These are phyloP conservation scores for Chlorella variabilis DNA, from an alignment of 163 green algal species.

Conservation along the genomic window DNA sequence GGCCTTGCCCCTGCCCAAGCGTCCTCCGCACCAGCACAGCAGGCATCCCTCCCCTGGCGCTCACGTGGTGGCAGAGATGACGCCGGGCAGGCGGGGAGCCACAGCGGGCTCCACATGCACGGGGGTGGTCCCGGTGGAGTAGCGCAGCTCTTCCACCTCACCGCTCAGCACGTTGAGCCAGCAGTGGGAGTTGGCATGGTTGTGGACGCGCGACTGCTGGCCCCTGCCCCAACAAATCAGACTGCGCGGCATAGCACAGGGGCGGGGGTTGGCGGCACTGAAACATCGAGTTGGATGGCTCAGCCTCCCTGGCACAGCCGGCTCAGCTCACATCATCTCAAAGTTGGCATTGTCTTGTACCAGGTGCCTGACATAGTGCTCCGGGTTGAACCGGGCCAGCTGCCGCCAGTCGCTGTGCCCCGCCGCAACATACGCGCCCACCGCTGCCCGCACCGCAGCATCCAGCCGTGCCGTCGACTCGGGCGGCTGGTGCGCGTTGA, in stretches of 20 bases:
- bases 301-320: neutral
- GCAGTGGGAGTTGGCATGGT: conserved; percentile 32
- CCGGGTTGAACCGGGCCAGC: conserved; percentile 41
- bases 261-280: too few species aligned
- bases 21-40: too few species aligned
- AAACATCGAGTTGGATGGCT: neutral
- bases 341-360: conserved; percentile 51
- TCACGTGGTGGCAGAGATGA: conserved; percentile 20
- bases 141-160: conserved; percentile 34
- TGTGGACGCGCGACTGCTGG: conserved; percentile 36
- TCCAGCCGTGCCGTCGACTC: conserved; percentile 16
- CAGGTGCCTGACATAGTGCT: conserved; percentile 61
- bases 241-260: neutral
- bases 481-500: conserved; percentile 14
- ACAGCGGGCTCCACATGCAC: neutral
- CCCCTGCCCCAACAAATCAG: conserved; percentile 38
- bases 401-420: conserved; percentile 25
- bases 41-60: too few species aligned
- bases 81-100: conserved; percentile 27
- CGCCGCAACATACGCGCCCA: neutral
- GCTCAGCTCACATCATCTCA: conserved; percentile 56
- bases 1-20: too few species aligned
- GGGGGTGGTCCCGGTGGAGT: neutral
- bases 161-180: conserved; percentile 30
- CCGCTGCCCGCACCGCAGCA: neutral